Base-by-base conservation (phyloP, 2,329 filamentous ascomycete genomes). In the Hysterium pulicare region DNA sequence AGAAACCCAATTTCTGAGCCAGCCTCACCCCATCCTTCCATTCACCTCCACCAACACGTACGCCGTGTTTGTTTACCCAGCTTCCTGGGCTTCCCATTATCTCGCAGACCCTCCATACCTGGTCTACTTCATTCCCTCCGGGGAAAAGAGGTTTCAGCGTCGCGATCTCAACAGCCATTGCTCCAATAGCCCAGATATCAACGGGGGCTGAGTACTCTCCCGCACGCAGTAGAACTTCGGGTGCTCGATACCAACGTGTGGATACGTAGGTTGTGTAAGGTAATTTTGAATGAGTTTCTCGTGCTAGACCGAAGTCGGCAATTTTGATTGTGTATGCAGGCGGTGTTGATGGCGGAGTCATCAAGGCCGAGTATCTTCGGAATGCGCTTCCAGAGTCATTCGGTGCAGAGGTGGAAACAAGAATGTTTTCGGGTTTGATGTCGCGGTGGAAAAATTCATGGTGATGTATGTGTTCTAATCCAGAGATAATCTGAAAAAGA, bases 191-290 rank as follows among this genome's bases (percentile, higher is more conserved):
- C 93, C 93, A 98, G 57, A 98, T 97, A 61, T 98, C 93, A 3
- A 98, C 93, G 0, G 93, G 93, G 0, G 93, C 90, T 0, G 93
- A 97, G 70, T 98, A 98, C 66, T 97, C 90, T 40, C 93, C 93
- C 5, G 93, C 93, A 55, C 93, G 83, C 20, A 98, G 72, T 5
- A 98, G 78, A 2, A 98, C 93, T 63, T 98, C 93, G 0, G 93
- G 93, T 3, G 93, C 93, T 51, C 84, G 79, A 62, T 88, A 98
- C 93, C 93, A 98, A 68, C 93, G 77, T 3, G 93, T 98, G 1
- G 93, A 98, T 33, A 98, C 93, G 57, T 98, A 98, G 2, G 93
- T 98, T 0, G 93, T 98, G 71, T 97, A 98, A 0, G 93, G 90
- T 30, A 94, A 77, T 66, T 93, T 95, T 1, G 93, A 97, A 64